Conservation (phyloP, 2,329 filamentous ascomycete genomes). For the Phialemoniopsis sp. region DNA sequence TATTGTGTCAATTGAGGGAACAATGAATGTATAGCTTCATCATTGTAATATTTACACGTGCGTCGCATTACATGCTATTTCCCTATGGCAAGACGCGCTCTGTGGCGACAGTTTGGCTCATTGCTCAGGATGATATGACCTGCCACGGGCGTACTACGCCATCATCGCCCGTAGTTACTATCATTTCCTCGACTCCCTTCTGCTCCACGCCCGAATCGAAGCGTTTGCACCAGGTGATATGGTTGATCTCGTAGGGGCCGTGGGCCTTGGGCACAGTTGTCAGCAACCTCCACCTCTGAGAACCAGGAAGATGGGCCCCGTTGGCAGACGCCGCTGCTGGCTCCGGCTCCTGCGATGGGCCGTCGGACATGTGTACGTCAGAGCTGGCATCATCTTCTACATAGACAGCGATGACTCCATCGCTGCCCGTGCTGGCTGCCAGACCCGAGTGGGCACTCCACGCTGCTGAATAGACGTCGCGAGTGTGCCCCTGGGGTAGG, state of each 20-base stretch:
- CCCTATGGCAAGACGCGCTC: too few species aligned
- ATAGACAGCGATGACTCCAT: slow-evolving; percentile 79
- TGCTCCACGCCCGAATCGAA: slow-evolving; percentile 60
- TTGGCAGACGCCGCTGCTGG: slow-evolving; percentile 1
- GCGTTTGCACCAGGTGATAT: slow-evolving; percentile 80
- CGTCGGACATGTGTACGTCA: slow-evolving; percentile 1
- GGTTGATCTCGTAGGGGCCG: slow-evolving; percentile 91
- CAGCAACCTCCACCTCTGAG: slow-evolving; percentile 66
- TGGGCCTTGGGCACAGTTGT: slow-evolving; percentile 71
- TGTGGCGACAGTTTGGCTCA: too few species aligned
- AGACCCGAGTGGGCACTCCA: slow-evolving; percentile 79
- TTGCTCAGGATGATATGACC: slow-evolving; percentile 14
- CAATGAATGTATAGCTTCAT: too few species aligned
- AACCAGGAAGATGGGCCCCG: slow-evolving; percentile 1
- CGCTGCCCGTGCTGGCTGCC: slow-evolving; percentile 84
- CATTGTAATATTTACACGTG: too few species aligned
- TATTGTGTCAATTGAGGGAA: too few species aligned
- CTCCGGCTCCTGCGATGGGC: slow-evolving; percentile 20
- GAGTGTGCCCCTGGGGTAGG: slow-evolving; percentile 71
- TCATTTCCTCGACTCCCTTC: slow-evolving; percentile 68
- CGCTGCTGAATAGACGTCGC: slow-evolving; percentile 77
- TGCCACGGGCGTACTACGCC: slow-evolving; percentile 83
- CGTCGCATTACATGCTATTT: too few species aligned
- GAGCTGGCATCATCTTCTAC: slow-evolving; percentile 44
- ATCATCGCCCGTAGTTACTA: slow-evolving; percentile 90